These are phyloP conservation scores for Colletotrichum tropicicola DNA, from an alignment of 2,329 filamentous ascomycete genomes.

Conservation along the genomic window DNA sequence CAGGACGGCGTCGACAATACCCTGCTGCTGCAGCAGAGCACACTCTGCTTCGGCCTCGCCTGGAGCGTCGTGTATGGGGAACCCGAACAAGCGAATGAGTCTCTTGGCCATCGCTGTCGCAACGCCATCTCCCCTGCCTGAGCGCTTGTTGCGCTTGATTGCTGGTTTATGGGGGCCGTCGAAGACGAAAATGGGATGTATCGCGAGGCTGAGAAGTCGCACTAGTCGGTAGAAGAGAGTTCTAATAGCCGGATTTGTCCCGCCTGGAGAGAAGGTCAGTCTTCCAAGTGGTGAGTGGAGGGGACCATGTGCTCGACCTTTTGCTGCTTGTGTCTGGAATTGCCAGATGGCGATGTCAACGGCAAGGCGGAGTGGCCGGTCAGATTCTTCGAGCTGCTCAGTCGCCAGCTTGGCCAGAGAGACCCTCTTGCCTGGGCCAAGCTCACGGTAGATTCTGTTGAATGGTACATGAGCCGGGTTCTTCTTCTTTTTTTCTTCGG, in stretches of 20 bases:
- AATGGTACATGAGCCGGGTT: no score
- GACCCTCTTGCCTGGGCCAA: conserved; percentile 81
- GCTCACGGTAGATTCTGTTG: conserved; percentile 85
- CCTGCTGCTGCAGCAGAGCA: conserved; percentile 81
- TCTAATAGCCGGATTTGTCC: conserved; percentile 87
- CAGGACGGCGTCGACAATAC: conserved; percentile 90
- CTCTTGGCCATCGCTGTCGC: conserved; percentile 83
- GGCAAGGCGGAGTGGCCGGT: conserved; percentile 82
- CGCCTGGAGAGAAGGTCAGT: conserved; percentile 59
- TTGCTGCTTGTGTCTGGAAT: conserved; percentile 88
- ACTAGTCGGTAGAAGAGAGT: conserved; percentile 93
- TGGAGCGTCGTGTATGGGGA: conserved; percentile 84
- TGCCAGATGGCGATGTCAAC: conserved; percentile 98
- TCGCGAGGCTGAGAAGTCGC: conserved; percentile 77
- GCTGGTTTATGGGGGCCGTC: conserved; percentile 86
- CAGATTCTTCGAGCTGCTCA: conserved; percentile 75
- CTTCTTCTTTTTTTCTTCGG: no score
- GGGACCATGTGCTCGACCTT: conserved; percentile 54
- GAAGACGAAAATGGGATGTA: conserved; percentile 90
- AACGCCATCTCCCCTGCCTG: conserved; percentile 70
- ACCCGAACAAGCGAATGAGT: conserved; percentile 85
- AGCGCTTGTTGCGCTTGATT: conserved; percentile 88
- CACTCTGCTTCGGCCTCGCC: conserved; percentile 98
- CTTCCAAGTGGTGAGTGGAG: background rate
- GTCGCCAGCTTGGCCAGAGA: conserved; percentile 85